A percentile compares a stretch with the other conserved stretches of the same genome.
phyloP scores from a whole-genome alignment of 108 stramenopile species.

The Cyclotella atomus region DNA sequence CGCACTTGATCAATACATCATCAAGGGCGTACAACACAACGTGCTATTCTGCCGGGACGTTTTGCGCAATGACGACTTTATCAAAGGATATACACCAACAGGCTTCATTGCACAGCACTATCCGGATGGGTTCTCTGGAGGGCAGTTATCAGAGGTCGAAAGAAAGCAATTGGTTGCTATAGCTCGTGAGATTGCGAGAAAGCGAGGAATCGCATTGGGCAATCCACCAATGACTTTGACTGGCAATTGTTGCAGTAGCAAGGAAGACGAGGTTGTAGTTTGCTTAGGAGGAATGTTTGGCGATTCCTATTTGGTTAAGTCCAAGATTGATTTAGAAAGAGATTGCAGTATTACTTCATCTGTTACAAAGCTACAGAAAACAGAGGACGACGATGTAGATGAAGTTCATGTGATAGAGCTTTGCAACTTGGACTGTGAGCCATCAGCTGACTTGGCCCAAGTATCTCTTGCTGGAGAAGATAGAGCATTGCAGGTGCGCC shows the following conservation, averaged over 20 bases:
- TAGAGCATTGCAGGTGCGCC: conserved; percentile 61
- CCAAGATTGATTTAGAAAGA: conserved; percentile 17
- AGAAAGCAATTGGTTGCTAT: conserved; percentile 69
- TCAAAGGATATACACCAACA: conserved; percentile 88
- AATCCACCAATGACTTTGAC: conserved; percentile 24
- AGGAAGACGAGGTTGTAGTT: conserved; percentile 56
- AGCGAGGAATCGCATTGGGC: conserved; percentile 36
- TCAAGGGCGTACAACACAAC: conserved; percentile 94
- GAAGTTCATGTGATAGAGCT: conserved; percentile 22
- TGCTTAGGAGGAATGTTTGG: conserved; percentile 81
- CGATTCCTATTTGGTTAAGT: conserved; percentile 57
- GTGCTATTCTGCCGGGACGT: conserved; percentile 80
- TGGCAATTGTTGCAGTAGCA: conserved; percentile 9
- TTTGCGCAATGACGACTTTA: conserved; percentile 77
- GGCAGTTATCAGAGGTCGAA: conserved; percentile 57
- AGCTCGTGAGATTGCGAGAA: conserved; percentile 51
- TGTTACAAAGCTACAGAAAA: conserved; percentile 25
- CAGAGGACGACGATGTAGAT: conserved; percentile 17
- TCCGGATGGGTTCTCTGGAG: conserved; percentile 91
- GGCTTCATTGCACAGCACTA: conserved; percentile 90
- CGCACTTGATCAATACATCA: conserved; percentile 92
- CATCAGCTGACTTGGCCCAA: conserved; percentile 47
- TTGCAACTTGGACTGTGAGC: conserved; percentile 52
- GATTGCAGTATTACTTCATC: conserved; percentile 12
- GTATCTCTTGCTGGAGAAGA: conserved; percentile 53